Conservation (phyloP, 1,284 basidiomycete genomes). For the Cryptococcus sp. region DNA sequence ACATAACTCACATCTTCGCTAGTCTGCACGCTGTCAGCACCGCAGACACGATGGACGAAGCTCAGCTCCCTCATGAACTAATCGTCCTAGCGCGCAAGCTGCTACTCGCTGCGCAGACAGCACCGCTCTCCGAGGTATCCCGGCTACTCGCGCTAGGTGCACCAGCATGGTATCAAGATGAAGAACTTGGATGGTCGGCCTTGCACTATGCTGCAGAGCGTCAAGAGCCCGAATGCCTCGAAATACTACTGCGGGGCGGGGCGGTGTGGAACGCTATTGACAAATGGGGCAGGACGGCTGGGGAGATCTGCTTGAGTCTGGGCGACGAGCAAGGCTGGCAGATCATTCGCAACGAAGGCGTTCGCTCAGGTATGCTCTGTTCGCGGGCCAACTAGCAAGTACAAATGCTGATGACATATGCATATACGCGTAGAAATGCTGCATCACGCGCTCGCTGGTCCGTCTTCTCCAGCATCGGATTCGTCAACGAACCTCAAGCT, state of each 20-base stretch:
- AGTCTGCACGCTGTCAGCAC: background rate
- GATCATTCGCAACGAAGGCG: slow-evolving; percentile 78
- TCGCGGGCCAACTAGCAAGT: background rate
- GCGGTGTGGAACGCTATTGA: slow-evolving; percentile 93
- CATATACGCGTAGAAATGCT: slow-evolving; percentile 52
- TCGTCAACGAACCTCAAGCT: slow-evolving; percentile 39
- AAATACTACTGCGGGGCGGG: slow-evolving; percentile 72
- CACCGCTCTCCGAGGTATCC: slow-evolving; percentile 59
- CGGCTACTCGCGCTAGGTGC: slow-evolving; percentile 68
- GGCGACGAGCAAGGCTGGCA: slow-evolving; percentile 74
- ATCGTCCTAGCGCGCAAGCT: slow-evolving; percentile 30
- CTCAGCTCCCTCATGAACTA: slow-evolving; percentile 17
- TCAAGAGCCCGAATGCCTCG: slow-evolving; percentile 65
- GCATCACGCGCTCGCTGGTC: slow-evolving; percentile 41
- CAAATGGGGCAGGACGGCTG: slow-evolving; percentile 74
- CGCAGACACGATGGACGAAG: slow-evolving; percentile 5
- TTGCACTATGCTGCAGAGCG: slow-evolving; percentile 86
- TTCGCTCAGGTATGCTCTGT: slow-evolving; percentile 68
- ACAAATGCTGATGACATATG: background rate
- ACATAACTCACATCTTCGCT: too few species aligned
- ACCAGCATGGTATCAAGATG: slow-evolving; percentile 89
- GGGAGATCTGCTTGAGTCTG: slow-evolving; percentile 81
- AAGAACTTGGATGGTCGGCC: slow-evolving; percentile 74
- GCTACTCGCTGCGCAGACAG: slow-evolving; percentile 34
- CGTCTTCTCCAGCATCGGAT: slow-evolving; percentile 21